Base-by-base conservation (phyloP, 305 asterid genomes). In the Solanum hybrid region DNA sequence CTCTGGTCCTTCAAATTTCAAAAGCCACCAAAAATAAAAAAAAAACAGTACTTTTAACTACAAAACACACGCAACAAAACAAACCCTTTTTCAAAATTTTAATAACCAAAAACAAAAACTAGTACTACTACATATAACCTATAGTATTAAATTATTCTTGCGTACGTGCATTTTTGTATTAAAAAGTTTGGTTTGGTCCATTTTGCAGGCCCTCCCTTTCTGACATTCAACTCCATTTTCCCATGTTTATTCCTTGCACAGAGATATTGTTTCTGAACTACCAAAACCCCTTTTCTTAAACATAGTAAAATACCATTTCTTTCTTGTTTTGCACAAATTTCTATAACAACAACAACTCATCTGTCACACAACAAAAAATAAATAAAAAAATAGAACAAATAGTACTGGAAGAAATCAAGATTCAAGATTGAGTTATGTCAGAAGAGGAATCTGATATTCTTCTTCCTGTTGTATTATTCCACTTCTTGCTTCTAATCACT, bases 81-180 rank as follows among this genome's bases (percentile, higher is more conserved):
- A 83, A n/a, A 29, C 39, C 39, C 11, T 45, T 45, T 41, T 29
- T 3, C 32, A 27, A 84, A 10, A 10, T 24, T 29, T 84, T 84
- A 5, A 17, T 84, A 29, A 51, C 22, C 75, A 84, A 70, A 70
- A 70, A 4, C 61, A 33, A 15, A 37, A 79, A 89, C 80, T 72
- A 76, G 34, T 80, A 89, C 32, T 72, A 76, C 34, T 70, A 51
- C 86, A 89, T 89, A 33, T 90, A 33, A 89, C 36, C 89, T 90
- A 26, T 45, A 27, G 82, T 87, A 86, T 86, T 39, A 79, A 73
- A 89, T 41, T 88, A 89, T 87, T 89, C 79, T 26, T 79, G 83
- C 91, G 89, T 91, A 91, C 93, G 93, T 92, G 96, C 96, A 91
- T 91, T 90, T 51, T 91, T n/a, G 79, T 91, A 88, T 91, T 84